Conservation (phyloP, 2,329 filamentous ascomycete species). For the Fusarium coffeatum region DNA sequence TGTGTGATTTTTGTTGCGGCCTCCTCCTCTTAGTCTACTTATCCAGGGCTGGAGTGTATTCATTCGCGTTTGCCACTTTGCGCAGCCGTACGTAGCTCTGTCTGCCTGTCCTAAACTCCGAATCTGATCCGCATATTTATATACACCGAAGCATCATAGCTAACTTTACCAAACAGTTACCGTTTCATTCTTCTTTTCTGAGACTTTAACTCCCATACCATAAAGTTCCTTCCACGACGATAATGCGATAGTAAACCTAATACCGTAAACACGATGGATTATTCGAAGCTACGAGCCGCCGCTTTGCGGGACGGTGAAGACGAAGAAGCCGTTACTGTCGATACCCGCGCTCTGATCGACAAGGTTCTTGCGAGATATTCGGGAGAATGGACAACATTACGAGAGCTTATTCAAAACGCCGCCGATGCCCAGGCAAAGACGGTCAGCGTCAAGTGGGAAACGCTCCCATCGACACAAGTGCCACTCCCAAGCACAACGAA, state of each 20-base stretch:
- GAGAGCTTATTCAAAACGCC: slow-evolving; percentile 98
- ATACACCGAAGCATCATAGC: neutral
- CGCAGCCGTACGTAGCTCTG: slow-evolving; percentile 34
- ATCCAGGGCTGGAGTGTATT: neutral
- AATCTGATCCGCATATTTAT: neutral
- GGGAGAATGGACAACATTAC: slow-evolving; percentile 89
- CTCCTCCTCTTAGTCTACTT: neutral
- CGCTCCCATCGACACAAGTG: slow-evolving; percentile 81
- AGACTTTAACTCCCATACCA: neutral
- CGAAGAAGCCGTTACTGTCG: slow-evolving; percentile 97
- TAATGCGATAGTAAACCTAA: slow-evolving; percentile 35
- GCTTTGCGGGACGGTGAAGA: slow-evolving; percentile 88
- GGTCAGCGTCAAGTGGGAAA: slow-evolving; percentile 93
- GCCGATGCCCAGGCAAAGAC: slow-evolving; percentile 93
- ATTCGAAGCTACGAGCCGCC: slow-evolving; percentile 82
- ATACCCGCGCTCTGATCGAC: slow-evolving; percentile 95
- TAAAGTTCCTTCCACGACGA: slow-evolving; percentile 1
- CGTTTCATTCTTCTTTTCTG: neutral
- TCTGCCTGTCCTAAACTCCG: slow-evolving; percentile 30
- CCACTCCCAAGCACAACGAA: slow-evolving; percentile 75
- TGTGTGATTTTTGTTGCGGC: neutral
- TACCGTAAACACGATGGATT: slow-evolving; percentile 67
- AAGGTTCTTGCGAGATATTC: slow-evolving; percentile 97
- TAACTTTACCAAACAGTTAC: slow-evolving; percentile 5
- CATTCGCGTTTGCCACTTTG: slow-evolving; percentile 21